These are phyloP conservation scores for Blastocystis sp. DNA, from an alignment of 352 stramenopile genomes.

Conservation along the genomic window DNA sequence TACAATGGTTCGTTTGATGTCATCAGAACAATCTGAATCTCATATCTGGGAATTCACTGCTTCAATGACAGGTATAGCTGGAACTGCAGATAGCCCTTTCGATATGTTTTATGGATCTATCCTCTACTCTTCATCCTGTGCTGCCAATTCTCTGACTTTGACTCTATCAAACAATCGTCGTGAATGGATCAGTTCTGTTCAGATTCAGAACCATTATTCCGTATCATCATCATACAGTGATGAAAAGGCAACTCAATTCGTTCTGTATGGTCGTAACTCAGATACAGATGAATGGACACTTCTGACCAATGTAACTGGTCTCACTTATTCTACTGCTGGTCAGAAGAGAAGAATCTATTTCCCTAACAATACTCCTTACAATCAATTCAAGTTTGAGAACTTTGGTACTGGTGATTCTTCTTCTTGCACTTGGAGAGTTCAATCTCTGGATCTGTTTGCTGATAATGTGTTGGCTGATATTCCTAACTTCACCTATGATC, in stretches of 20 bases:
- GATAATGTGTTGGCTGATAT: neutral
- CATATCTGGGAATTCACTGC: conserved; percentile 31
- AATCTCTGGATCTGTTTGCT: neutral
- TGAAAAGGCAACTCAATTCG: neutral
- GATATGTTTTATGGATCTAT: neutral
- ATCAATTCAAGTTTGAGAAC: conserved; percentile 38
- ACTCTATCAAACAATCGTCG: conserved; percentile 5
- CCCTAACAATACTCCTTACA: neutral
- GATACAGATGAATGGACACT: conserved; percentile 9
- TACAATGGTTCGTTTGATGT: conserved; percentile 10
- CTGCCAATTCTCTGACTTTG: neutral
- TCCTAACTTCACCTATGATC: neutral
- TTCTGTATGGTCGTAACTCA: neutral
- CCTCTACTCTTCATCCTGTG: neutral
- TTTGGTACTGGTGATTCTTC: neutral
- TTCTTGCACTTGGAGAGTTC: neutral
- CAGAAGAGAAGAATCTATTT: neutral
- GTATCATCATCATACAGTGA: neutral
- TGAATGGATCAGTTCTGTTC: conserved; percentile 15
- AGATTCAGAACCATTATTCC: neutral
- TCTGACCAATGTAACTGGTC: neutral
- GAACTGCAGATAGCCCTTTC: neutral
- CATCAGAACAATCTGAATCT: neutral
- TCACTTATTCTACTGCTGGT: neutral
- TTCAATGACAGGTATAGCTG: neutral